Base-by-base conservation (phyloP, 106 monocot species). In the Alisma plantagoaquatica region DNA sequence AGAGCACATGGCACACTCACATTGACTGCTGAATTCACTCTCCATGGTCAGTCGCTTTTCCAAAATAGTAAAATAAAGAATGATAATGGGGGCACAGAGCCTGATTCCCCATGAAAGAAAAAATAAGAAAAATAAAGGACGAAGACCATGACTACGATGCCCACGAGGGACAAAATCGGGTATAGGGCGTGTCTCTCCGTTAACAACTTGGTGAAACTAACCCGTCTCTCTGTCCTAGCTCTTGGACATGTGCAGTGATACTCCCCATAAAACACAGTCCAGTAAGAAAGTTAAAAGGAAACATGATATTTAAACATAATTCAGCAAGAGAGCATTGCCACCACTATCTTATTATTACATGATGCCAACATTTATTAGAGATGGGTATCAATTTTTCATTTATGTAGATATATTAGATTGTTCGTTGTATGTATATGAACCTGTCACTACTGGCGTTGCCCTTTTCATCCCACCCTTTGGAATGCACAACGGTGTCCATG, bases 161-260 rank as follows among this genome's bases (percentile, higher is more conserved):
- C n/a, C n/a, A n/a, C n/a, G n/a, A n/a, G n/a, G n/a, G n/a, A n/a
- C n/a, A n/a, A n/a, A n/a, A n/a, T n/a, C n/a, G n/a, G n/a, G n/a
- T n/a, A n/a, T n/a, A n/a, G n/a, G n/a, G n/a, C n/a, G n/a, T 76
- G 55, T 51, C 27, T 21, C 20, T 61, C 81, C 0, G 68, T 69
- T 17, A 82, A 57, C 18, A 54, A 10, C 18, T 64, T 60, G 25
- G 31, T 52, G 26, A 57, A 82, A 21, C 28, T 55, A 25, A 67
- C 82, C 27, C 82, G 73, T 4, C 52, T 4, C 15, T 27, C 28
- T 1, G 69, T 73, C 7, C 17, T 31, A 1, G 82, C 48, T 16
- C 82, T 77, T 2, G 82, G 77, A 11, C 82, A 76, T 23, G n/a
- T 54, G 58, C 65, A 66, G 60, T 82, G 73, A 67, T 82, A 77